These are phyloP conservation scores for Hymenoscyphus fraxineus DNA, from an alignment of 2,329 filamentous ascomycete species.

Conservation along the genomic window DNA sequence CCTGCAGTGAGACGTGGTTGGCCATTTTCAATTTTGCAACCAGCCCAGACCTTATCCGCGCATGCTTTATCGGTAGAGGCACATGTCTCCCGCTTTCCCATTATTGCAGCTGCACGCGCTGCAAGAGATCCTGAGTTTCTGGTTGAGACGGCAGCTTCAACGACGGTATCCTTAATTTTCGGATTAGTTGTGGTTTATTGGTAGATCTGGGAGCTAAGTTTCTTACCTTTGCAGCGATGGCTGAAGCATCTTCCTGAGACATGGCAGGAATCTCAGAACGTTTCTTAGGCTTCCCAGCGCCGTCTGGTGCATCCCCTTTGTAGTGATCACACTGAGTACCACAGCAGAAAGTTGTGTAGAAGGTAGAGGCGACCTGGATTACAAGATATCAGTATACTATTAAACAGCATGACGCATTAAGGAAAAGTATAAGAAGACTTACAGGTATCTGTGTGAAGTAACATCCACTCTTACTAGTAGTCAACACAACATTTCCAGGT, in stretches of 20 bases:
- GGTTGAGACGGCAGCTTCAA: not conserved
- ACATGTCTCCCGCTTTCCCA: not conserved
- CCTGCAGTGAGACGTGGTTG: not conserved
- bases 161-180: not conserved
- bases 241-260: not conserved
- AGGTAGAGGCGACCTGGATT: not conserved
- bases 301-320: not conserved
- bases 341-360: slow-evolving; percentile 1
- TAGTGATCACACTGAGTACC: not conserved
- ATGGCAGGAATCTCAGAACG: not conserved
- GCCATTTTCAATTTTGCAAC: not conserved
- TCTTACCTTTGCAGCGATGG: not conserved
- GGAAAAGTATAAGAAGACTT: not conserved
- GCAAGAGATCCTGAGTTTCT: not conserved
- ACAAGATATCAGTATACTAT: not conserved
- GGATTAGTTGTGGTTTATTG: not conserved
- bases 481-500: slow-evolving; percentile 2
- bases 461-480: slow-evolving; percentile 1
- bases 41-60: not conserved
- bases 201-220: not conserved
- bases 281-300: not conserved
- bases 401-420: not conserved
- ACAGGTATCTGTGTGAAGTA: slow-evolving; percentile 3
- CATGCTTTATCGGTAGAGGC: slow-evolving; percentile 1
- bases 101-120: not conserved